phyloP scores from a whole-genome alignment of 2,329 filamentous ascomycete species.

The Zalaria sp. region DNA sequence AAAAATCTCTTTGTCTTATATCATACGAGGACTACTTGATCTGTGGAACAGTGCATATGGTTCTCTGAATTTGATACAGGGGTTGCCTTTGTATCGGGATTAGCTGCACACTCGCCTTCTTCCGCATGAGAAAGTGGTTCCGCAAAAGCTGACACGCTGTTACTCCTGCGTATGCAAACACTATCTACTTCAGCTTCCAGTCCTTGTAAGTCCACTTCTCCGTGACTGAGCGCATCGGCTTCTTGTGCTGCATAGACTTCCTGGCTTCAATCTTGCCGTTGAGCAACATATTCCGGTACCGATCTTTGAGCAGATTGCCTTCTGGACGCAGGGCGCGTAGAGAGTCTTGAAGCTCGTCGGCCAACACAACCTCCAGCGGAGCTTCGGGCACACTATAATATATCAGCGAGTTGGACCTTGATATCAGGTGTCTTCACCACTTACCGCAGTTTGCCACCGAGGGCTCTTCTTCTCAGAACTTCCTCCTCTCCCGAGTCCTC shows the following conservation, averaged over 20 bases:
- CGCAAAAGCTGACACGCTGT: too few relatives aligned
- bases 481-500: slow-evolving; percentile 23
- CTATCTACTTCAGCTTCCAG: slow-evolving; percentile 42
- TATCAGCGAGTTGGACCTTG: slow-evolving; percentile 1
- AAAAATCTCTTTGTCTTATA: too few relatives aligned
- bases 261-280: slow-evolving; percentile 80
- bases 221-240: slow-evolving; percentile 64
- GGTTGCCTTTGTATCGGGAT: too few relatives aligned
- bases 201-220: slow-evolving; percentile 99
- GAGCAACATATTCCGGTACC: slow-evolving; percentile 78
- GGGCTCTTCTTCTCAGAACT: slow-evolving; percentile 50
- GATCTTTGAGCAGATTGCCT: slow-evolving; percentile 85
- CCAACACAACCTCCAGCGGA: slow-evolving; percentile 33
- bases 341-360: slow-evolving; percentile 36
- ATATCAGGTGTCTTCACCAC: slow-evolving; percentile 8
- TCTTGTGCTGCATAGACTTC: slow-evolving; percentile 68
- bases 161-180: too few relatives aligned
- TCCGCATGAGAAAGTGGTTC: too few relatives aligned
- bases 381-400: slow-evolving; percentile 51
- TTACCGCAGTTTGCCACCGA: slow-evolving; percentile 47
- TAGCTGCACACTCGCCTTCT: too few relatives aligned
- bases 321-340: slow-evolving; percentile 58
- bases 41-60: too few relatives aligned
- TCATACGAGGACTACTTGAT: too few relatives aligned
- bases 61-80: too few relatives aligned